Evolutionary conservation across 345 rosid genomes (phyloP), one percentile per base, ranked within the genome.

Genomic region (Hevea brasiliensis): DNA sequence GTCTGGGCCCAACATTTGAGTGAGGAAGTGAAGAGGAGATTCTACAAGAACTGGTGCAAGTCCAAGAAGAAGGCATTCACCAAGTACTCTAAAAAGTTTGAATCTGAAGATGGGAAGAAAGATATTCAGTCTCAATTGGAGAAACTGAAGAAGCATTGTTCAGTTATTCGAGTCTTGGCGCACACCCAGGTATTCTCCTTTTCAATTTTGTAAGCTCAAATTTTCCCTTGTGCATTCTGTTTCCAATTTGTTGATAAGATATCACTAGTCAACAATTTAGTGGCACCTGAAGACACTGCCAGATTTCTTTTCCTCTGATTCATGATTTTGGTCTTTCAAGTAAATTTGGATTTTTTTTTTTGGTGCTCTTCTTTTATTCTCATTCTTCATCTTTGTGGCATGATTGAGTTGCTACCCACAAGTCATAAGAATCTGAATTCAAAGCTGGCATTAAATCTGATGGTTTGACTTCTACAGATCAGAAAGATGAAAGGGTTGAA

Each of bases 31-130:
- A 91, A 79, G 64, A 81, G 97, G 69, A 84, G 97, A 81, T 89
- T 91, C 81, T 87, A 91, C 85, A 91, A 88, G 88, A 84, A 89
- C 79, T 89, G 91, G 91, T 76, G 80, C 79, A 91, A 89, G 77
- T 89, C 94, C 18, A 91, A 91, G 92, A 91, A 91, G 94, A 89
- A 88, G 86, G 91, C 97, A 58, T 92, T 92, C 80, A 87, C 87
- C 26, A 84, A 84, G 58, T 88, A 92, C 53, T 71, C 89, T 0
- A 87, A 88, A 85, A 80, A 69, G 77, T 87, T 65, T 50, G 89
- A 89, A 23, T 71, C 79, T 44, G 90, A 88, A 20, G 92, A 86
- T 4, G 97, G 95, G 1, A 89, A 90, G 84, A 88, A 86, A 72
- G 78, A 61, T 32, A 85, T 87, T 42, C 74, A 82, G 35, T 35